Evolutionary conservation across 1,284 basidiomycete species (phyloP).

Genomic region (Coniophora puteana): DNA sequence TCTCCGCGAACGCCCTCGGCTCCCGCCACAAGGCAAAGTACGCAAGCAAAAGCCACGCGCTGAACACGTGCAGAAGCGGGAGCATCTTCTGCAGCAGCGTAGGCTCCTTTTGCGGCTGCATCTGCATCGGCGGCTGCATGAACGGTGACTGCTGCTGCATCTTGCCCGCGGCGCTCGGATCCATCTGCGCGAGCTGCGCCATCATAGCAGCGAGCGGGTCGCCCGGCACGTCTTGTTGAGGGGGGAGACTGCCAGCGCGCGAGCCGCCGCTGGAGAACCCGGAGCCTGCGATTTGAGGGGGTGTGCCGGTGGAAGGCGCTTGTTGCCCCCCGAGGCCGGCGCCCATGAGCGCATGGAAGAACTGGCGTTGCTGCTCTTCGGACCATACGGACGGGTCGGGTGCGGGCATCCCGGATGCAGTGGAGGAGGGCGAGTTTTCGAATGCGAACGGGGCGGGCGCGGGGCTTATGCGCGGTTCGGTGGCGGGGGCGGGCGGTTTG

Average conservation of each 20-base stretch:
- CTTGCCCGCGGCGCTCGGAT: conserved; percentile 3
- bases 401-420: conserved; percentile 18
- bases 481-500: conserved; percentile 31
- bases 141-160: too few species aligned
- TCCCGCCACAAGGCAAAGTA: conserved; percentile 68
- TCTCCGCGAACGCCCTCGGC: conserved; percentile 40
- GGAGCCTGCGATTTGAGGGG: conserved; percentile 16
- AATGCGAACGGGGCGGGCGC: conserved; percentile 16
- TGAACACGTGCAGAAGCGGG: conserved; percentile 60
- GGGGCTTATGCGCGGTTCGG: conserved; percentile 28
- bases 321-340: conserved; percentile 17
- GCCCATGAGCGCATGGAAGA: conserved; percentile 60
- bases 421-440: conserved; percentile 14
- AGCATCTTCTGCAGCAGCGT: conserved; percentile 56
- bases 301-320: conserved; percentile 16
- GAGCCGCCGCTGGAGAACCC: conserved; percentile 7
- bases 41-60: conserved; percentile 58
- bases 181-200: conserved; percentile 35
- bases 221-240: conserved; percentile 5
- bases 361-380: conserved; percentile 59
- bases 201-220: conserved; percentile 24
- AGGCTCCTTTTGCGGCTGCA: conserved; percentile 27
- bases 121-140: conserved; percentile 17
- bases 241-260: neutral
- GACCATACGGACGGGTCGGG: conserved; percentile 59